Base-by-base conservation (phyloP, 352 stramenopile species). In the Phytophthora constricta region DNA sequence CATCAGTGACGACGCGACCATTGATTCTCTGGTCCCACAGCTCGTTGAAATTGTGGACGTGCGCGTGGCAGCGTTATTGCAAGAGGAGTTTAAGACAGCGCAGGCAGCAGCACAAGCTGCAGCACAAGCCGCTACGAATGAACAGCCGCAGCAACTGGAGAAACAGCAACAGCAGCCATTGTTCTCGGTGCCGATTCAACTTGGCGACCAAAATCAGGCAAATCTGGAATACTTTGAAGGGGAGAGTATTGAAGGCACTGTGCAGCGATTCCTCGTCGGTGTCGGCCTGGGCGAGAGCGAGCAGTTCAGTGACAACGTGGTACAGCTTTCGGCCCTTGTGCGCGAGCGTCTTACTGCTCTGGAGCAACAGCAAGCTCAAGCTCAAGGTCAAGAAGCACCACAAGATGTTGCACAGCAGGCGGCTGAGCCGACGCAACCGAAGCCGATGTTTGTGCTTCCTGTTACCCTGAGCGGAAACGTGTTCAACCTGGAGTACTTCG, bases 181-280 rank as follows among this genome's bases (percentile, higher is more conserved):
- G 34, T 56, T 89, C 26, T 75, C 71, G 20, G 46, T 93, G 8
- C 66, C 76, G 5, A 82, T 92, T 51, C 79, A 71, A 26, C 48
- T 91, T 26, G 83, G 79, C 8, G 74, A 87, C 22, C 74, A 87
- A 46, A 73, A 73, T 13, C 62, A 75, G 20, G 79, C 68, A 16
- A 73, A 65, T 17, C 70, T 91, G 54, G 65, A 86, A 34, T 93
- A 93, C 70, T 95, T 80, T 66, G 81, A 88, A 66, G 83, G 86
- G 27, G 86, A 95, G 41, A 87, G 76, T 58, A 33, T 91, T 28
- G 79, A 92, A 58, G 68, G 74, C 28, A 91, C 86, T 0, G 84
- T 87, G 3, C 77, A 93, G 53, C 50, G 80, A 5, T 95, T 95
- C 58, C 72, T 95, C 16, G 52, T 71, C 5, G 54, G 41, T 26